Conservation (phyloP, 2,329 filamentous ascomycete species). For the Neofusicoccum cordaticola region DNA sequence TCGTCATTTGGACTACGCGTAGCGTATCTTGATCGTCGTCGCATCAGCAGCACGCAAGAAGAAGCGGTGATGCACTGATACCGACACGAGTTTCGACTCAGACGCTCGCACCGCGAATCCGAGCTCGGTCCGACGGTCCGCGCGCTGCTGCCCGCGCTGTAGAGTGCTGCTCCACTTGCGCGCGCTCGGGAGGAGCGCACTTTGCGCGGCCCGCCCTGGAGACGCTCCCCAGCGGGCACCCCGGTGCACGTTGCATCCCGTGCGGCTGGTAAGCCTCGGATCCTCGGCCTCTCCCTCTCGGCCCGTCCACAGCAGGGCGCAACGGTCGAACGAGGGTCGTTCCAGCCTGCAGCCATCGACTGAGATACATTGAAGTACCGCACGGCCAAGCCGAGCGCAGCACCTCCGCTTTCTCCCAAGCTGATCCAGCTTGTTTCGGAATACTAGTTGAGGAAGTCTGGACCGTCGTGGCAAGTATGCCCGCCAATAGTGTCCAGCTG, state of each 20-base stretch:
- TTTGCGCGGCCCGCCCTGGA: background rate
- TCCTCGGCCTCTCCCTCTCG: background rate
- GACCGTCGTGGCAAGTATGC: background rate
- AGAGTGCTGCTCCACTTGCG: background rate
- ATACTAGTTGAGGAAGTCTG: background rate
- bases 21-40: background rate
- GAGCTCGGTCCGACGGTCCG: background rate
- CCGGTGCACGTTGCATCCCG: background rate
- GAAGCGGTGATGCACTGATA: background rate
- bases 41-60: background rate
- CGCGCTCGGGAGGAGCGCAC: background rate
- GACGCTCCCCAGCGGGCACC: background rate
- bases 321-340: conserved; percentile 3
- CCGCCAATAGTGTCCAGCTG: background rate
- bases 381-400: background rate
- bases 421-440: background rate
- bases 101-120: no score
- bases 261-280: background rate
- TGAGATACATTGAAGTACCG: background rate
- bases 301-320: background rate
- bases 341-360: background rate
- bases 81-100: background rate
- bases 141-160: background rate
- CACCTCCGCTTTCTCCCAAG: background rate
- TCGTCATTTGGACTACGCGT: background rate